Evolutionary conservation across 345 rosid species (phyloP), one percentile per base, ranked within the genome.

Genomic region (Camelina laxa): DNA sequence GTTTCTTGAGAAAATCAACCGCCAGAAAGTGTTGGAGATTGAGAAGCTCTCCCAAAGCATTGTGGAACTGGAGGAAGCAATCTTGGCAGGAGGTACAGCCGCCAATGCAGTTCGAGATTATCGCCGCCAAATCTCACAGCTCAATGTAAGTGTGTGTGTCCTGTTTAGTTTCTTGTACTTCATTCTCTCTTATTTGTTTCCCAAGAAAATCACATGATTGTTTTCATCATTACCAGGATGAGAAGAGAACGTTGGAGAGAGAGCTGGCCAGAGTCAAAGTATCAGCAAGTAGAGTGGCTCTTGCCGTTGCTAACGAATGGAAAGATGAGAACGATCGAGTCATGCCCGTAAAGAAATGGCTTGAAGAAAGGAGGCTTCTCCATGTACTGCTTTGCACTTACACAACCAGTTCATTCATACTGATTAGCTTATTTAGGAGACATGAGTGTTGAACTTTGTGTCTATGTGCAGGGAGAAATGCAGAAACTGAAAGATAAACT

Each of bases 231-330:
- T 49, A 74, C 61, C 79, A 92, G 99, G 96, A 92, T 24, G 97
- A 92, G 82, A 95, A 89, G 78, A 90, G 95, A 83, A 84, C 91
- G 31, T 82, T 95, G 56, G 97, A 95, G 80, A 90, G 99, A 83
- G 97, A 95, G 86, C 87, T 92, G 1, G 96, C 99, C 5, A 83
- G 97, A 79, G 86, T 83, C 21, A 92, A 86, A 80, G 97, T 92
- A 12, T 86, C 91, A 6, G 91, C 88, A 8, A 90, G 84, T 80
- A 84, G 97, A 14, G 94, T 92, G 27, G 97, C 99, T 2, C 81
- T 92, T 6, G 93, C 86, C 1, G 88, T 89, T 65, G 99, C 99
- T 61, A 95, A 92, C 64, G 97, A 87, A 69, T 92, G 99, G 99
- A 95, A 95, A 79, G 97, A 88, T 85, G 99, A 92, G 57, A 88